Percentiles rank a stretch among this genome's conserved stretches.
Conservation (phyloP, 163 green algal species). For the Scenedesmus sp. region DNA sequence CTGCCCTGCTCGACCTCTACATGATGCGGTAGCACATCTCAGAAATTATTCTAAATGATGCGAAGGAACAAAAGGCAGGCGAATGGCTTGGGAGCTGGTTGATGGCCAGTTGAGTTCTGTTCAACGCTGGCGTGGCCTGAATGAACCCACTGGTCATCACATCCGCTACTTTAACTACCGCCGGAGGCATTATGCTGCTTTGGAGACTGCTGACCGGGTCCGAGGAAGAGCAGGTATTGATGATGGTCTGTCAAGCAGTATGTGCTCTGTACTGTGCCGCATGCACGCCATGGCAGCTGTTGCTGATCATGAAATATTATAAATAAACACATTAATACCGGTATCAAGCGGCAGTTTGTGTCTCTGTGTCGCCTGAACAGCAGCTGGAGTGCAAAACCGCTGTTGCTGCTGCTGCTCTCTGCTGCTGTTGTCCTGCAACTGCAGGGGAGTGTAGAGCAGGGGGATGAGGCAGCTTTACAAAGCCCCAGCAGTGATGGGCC, state of each 20-base stretch:
- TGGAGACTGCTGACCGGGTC: slow-evolving; percentile 44
- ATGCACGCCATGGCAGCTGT: neutral
- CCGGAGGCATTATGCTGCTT: slow-evolving; percentile 29
- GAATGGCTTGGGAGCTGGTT: neutral
- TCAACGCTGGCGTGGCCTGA: neutral
- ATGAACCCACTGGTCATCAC: slow-evolving; percentile 9
- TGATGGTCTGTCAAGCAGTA: neutral
- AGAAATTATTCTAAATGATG: neutral
- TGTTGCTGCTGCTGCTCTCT: neutral
- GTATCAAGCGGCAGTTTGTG: neutral
- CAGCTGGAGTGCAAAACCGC: neutral
- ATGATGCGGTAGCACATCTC: neutral
- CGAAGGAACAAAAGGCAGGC: neutral
- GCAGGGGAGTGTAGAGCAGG: neutral
- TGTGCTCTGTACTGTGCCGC: neutral
- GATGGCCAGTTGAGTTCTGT: neutral
- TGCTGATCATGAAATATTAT: neutral
- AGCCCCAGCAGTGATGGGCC: neutral
- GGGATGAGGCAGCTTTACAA: neutral
- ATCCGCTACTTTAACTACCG: slow-evolving; percentile 4
- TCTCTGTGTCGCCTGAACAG: neutral
- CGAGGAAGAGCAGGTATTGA: slow-evolving; percentile 3
- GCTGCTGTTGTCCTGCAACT: neutral
- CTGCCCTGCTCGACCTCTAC: neutral
- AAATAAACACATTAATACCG: neutral